These are phyloP conservation scores for Somion occarium DNA, from an alignment of 1,284 basidiomycete genomes.

Conservation along the genomic window DNA sequence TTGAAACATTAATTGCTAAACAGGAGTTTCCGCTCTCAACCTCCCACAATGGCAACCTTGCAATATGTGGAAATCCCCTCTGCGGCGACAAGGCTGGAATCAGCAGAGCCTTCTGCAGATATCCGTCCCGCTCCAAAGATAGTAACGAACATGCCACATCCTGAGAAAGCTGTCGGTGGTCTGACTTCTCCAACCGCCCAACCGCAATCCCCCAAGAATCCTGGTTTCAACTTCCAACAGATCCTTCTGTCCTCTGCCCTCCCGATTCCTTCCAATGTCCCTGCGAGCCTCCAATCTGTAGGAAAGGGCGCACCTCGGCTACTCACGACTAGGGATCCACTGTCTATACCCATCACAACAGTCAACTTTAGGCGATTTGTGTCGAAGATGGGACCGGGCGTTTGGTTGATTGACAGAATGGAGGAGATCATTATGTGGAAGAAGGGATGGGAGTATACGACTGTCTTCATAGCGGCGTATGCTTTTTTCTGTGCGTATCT, in stretches of 20 bases:
- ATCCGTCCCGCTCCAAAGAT: constrained; percentile 40
- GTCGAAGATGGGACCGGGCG: constrained; percentile 58
- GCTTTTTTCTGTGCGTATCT: constrained; percentile 60
- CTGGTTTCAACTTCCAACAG: constrained; percentile 26
- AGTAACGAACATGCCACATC: constrained; percentile 41
- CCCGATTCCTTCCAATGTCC: constrained; percentile 26
- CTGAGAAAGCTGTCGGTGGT: constrained; percentile 19
- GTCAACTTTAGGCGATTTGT: constrained; percentile 73
- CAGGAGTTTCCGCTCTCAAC: not conserved
- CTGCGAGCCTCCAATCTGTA: constrained; percentile 22
- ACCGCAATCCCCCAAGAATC: constrained; percentile 5
- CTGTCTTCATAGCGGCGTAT: constrained; percentile 63
- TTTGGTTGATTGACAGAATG: constrained; percentile 73
- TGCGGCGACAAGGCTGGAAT: constrained; percentile 39
- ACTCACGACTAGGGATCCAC: constrained; percentile 50
- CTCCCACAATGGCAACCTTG: constrained; percentile 35
- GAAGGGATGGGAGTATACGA: constrained; percentile 60
- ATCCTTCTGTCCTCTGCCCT: constrained; percentile 30
- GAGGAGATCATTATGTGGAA: constrained; percentile 76
- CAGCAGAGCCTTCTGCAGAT: constrained; percentile 17
- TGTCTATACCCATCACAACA: constrained; percentile 68
- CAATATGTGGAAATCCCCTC: constrained; percentile 50
- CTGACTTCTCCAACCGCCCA: constrained; percentile 22
- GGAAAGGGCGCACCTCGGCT: constrained; percentile 27
- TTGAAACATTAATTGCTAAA: not conserved